Conservation (phyloP, 257 asterid species). For the Nicotiana otophora region DNA sequence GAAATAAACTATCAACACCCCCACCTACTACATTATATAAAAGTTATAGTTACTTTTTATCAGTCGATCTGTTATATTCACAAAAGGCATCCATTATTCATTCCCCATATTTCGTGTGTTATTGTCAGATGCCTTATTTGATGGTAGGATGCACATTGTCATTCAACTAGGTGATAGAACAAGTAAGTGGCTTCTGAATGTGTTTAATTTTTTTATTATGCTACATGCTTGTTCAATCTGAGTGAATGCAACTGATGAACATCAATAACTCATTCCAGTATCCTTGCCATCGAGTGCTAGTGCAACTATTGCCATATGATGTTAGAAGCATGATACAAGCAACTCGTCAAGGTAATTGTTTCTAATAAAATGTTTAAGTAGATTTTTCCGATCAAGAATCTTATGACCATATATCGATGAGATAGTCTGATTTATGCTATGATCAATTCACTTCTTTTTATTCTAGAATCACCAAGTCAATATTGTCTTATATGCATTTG, state of each 20-base stretch:
- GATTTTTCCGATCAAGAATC: background rate
- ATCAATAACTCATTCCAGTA: slow-evolving; percentile 35
- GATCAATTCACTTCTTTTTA: background rate
- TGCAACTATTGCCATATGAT: slow-evolving; percentile 87
- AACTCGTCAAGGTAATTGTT: background rate
- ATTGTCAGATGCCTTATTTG: slow-evolving; percentile 85
- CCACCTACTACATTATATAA: background rate
- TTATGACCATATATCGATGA: background rate
- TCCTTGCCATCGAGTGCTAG: slow-evolving; percentile 73
- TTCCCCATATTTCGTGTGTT: slow-evolving; percentile 83
- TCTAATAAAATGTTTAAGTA: background rate
- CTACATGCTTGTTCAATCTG: slow-evolving; percentile 77
- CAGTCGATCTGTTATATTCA: slow-evolving; percentile 80
- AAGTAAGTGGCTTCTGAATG: slow-evolving; percentile 1
- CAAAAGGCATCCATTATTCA: slow-evolving; percentile 73
- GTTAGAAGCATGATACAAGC: slow-evolving; percentile 45
- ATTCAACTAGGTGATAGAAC: slow-evolving; percentile 16
- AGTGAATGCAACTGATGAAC: slow-evolving; percentile 46
- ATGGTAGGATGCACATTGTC: slow-evolving; percentile 53
- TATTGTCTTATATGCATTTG: background rate
- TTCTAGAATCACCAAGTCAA: background rate
- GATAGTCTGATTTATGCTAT: background rate
- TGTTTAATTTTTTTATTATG: slow-evolving; percentile 22
- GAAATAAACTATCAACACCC: background rate
- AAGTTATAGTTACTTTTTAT: background rate